A percentile compares a stretch with the other conserved stretches of the same genome.
phyloP scores from a whole-genome alignment of 1,139 yeast genomes.

The Pichia sp. region DNA sequence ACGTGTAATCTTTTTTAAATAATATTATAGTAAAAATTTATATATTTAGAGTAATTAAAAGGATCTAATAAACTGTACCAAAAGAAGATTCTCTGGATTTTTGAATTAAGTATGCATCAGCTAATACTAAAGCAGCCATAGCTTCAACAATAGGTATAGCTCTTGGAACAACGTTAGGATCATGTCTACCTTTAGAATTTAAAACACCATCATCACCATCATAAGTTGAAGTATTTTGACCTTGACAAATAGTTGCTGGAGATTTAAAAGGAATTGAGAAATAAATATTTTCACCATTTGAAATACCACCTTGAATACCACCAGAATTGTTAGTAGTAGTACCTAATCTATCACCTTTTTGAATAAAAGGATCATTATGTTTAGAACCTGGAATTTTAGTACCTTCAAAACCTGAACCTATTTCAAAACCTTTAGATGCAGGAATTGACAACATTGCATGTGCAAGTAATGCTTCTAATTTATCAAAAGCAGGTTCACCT shows the following conservation, averaged over 20 bases:
- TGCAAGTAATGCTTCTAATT: slow-evolving; percentile 87
- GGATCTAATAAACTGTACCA: slow-evolving; percentile 24
- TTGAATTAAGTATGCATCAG: slow-evolving; percentile 80
- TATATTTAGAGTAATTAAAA: background rate
- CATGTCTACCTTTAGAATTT: slow-evolving; percentile 97
- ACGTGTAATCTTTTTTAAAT: background rate
- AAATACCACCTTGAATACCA: slow-evolving; percentile 96
- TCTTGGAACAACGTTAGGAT: slow-evolving; percentile 96
- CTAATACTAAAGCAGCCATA: slow-evolving; percentile 90
- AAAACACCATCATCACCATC: slow-evolving; percentile 81
- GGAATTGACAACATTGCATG: slow-evolving; percentile 98
- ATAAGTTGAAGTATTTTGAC: slow-evolving; percentile 81
- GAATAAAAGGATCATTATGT: slow-evolving; percentile 82
- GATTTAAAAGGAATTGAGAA: slow-evolving; percentile 96
- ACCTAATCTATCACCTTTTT: slow-evolving; percentile 52
- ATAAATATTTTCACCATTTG: slow-evolving; percentile 92
- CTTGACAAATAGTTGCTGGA: slow-evolving; percentile 95
- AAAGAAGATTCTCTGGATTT: slow-evolving; percentile 65
- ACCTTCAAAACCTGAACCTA: slow-evolving; percentile 93
- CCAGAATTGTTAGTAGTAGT: slow-evolving; percentile 91
- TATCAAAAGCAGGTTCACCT: slow-evolving; percentile 97
- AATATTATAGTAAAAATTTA: background rate
- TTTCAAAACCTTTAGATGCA: slow-evolving; percentile 95
- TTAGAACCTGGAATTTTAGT: slow-evolving; percentile 85
- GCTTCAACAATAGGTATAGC: slow-evolving; percentile 98